A percentile compares a stretch with the other conserved stretches of the same genome.
phyloP scores from a whole-genome alignment of 2,329 filamentous ascomycete species.

The Fusarium algeriense region DNA sequence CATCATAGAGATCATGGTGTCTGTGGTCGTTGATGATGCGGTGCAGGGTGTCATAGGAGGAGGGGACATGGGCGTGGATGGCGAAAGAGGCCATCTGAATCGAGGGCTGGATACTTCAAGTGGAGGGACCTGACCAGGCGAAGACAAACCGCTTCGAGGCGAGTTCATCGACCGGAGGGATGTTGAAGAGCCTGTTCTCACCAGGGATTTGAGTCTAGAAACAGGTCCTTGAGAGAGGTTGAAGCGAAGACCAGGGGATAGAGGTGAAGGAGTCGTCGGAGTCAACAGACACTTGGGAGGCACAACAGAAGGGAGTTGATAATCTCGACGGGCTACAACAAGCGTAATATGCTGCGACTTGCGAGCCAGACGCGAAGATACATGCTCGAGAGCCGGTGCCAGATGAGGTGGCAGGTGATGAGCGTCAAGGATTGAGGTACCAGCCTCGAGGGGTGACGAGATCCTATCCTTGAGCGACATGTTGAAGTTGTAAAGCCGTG shows the following conservation, averaged over 20 bases:
- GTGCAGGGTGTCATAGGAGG: constrained; percentile 64
- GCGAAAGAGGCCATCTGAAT: constrained; percentile 52
- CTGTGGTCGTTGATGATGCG: constrained; percentile 52
- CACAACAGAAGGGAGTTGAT: constrained; percentile 61
- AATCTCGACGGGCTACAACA: constrained; percentile 67
- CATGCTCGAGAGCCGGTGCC: constrained; percentile 68
- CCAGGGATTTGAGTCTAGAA: constrained; percentile 50
- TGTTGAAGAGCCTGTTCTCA: constrained; percentile 45
- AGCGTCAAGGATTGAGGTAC: constrained; percentile 68
- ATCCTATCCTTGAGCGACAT: constrained; percentile 69
- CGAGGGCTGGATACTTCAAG: constrained; percentile 47
- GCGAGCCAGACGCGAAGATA: constrained; percentile 66
- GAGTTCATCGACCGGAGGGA: constrained; percentile 44
- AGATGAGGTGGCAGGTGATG: constrained; percentile 69
- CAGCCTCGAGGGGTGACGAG: constrained; percentile 73
- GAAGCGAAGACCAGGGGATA: constrained; percentile 51
- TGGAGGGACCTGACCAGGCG: constrained; percentile 51
- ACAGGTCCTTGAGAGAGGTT: constrained; percentile 50
- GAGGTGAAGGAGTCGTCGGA: constrained; percentile 47
- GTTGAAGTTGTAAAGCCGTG: constrained; percentile 24
- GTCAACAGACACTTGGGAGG: constrained; percentile 37
- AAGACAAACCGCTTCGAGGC: constrained; percentile 45
- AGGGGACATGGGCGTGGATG: constrained; percentile 55
- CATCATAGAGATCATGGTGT: constrained; percentile 49
- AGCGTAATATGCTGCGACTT: constrained; percentile 69